Percentiles rank a stretch among this genome's conserved stretches.
Evolutionary conservation across 345 rosid genomes (phyloP).

Genomic region (Eucalyptus polyanthemos): DNA sequence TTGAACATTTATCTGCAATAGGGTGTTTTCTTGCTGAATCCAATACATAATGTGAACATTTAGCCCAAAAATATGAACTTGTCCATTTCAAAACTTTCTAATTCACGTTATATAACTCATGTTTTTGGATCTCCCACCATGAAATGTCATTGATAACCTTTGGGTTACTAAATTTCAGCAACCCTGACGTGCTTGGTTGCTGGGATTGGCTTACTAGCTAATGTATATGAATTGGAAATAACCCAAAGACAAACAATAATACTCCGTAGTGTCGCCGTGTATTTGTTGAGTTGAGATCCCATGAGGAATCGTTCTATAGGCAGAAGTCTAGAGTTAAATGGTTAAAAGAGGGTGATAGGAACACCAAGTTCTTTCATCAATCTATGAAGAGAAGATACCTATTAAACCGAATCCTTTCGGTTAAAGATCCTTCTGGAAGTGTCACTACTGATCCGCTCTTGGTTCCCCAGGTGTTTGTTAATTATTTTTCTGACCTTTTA

Average conservation of each 20-base stretch:
- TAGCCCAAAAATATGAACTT: background rate
- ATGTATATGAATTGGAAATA: slow-evolving; percentile 73
- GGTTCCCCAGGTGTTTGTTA: too few species aligned
- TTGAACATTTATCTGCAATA: slow-evolving; percentile 61
- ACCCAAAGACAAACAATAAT: slow-evolving; percentile 26
- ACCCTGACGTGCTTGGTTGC: slow-evolving; percentile 80
- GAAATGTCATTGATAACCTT: slow-evolving; percentile 61
- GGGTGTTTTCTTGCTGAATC: slow-evolving; percentile 92
- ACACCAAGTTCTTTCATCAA: too few species aligned
- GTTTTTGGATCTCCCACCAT: slow-evolving; percentile 26
- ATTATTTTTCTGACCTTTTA: too few species aligned
- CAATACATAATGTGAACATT: slow-evolving; percentile 32
- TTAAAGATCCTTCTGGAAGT: too few species aligned
- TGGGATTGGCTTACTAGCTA: slow-evolving; percentile 82
- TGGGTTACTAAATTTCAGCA: slow-evolving; percentile 57
- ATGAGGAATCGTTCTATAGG: too few species aligned
- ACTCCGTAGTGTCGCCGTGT: background rate
- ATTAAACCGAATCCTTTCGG: too few species aligned
- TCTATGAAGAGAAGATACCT: too few species aligned
- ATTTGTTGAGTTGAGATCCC: too few species aligned
- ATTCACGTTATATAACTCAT: background rate
- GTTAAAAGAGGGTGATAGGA: too few species aligned
- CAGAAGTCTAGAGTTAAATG: too few species aligned
- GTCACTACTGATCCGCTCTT: too few species aligned
- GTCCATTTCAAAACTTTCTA: background rate